A percentile compares a stretch with the other conserved stretches of the same genome.
Evolutionary conservation across 345 rosid species (phyloP).

Genomic region (Pugionium dolabratum): DNA sequence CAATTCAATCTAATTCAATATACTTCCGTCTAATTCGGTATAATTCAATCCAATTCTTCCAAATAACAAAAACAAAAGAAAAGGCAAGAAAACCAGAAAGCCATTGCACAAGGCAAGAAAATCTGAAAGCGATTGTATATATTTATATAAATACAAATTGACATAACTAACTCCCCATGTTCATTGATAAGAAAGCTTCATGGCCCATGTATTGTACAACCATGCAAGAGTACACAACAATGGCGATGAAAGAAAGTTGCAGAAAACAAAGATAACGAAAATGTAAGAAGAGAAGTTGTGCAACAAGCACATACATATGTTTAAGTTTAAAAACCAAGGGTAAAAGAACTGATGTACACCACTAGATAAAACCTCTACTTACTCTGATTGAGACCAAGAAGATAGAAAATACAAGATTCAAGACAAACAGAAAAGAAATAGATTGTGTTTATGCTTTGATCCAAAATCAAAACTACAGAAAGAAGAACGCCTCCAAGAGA

Average conservation of each 20-base stretch:
- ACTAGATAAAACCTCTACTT: conserved; percentile 32
- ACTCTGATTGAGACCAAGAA: conserved; percentile 49
- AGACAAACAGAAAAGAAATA: not conserved
- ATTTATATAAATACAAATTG: no score
- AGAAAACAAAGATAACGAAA: conserved; percentile 30
- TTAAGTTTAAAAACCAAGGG: conserved; percentile 25
- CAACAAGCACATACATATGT: conserved; percentile 16
- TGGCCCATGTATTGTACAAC: conserved; percentile 98
- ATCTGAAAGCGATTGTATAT: no score
- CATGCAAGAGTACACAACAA: conserved; percentile 83
- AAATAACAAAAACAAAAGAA: no score
- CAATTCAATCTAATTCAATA: no score
- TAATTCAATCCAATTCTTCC: no score
- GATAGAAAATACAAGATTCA: not conserved
- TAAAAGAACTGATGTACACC: conserved; percentile 25
- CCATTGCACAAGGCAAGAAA: no score
- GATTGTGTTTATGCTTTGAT: conserved; percentile 2
- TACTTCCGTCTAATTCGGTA: no score
- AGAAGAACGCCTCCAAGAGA: conserved; percentile 96
- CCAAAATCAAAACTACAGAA: conserved; percentile 53
- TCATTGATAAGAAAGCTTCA: conserved; percentile 87
- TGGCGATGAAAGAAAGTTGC: conserved; percentile 83
- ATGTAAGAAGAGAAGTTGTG: conserved; percentile 24
- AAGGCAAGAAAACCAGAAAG: no score
- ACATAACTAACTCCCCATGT: conserved; percentile 25